These are phyloP conservation scores for Brettanomyces bruxellensis DNA, from an alignment of 805 yeast genomes.

Conservation along the genomic window DNA sequence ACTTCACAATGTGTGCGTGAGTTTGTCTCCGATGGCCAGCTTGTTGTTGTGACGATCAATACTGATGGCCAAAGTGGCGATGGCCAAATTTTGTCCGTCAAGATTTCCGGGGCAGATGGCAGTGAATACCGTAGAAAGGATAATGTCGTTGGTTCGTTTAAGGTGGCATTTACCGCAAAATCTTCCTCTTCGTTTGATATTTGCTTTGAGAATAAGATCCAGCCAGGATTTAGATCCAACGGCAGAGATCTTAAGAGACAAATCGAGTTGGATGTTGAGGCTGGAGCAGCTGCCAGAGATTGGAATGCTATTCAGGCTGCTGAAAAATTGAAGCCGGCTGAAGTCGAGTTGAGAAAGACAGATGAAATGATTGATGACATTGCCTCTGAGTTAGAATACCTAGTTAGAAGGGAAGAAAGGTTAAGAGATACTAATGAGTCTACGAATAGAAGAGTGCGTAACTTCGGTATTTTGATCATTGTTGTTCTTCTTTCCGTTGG, in stretches of 20 bases:
- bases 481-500: conserved; percentile 70
- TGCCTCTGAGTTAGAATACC: conserved; percentile 67
- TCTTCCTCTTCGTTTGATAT: conserved; percentile 81
- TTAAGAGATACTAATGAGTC: conserved; percentile 96
- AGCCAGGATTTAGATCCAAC: conserved; percentile 32
- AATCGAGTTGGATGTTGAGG: conserved; percentile 84
- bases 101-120: conserved; percentile 69
- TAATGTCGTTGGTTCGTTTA: conserved; percentile 63
- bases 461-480: conserved; percentile 68
- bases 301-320: conserved; percentile 93
- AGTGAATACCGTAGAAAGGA: conserved; percentile 75
- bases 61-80: conserved; percentile 74
- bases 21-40: conserved; percentile 73
- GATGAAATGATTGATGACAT: conserved; percentile 84
- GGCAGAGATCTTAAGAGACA: conserved; percentile 42
- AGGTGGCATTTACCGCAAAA: conserved; percentile 80
- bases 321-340: conserved; percentile 89
- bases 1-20: conserved; percentile 84
- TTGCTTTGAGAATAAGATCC: conserved; percentile 67
- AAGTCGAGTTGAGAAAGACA: conserved; percentile 78
- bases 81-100: conserved; percentile 70
- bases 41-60: conserved; percentile 77
- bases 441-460: conserved; percentile 86
- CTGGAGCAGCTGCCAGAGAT: conserved; percentile 95
- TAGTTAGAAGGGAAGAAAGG: conserved; percentile 81